Base-by-base conservation (phyloP, 495 filamentous ascomycete species). In the Neurospora discreta region DNA sequence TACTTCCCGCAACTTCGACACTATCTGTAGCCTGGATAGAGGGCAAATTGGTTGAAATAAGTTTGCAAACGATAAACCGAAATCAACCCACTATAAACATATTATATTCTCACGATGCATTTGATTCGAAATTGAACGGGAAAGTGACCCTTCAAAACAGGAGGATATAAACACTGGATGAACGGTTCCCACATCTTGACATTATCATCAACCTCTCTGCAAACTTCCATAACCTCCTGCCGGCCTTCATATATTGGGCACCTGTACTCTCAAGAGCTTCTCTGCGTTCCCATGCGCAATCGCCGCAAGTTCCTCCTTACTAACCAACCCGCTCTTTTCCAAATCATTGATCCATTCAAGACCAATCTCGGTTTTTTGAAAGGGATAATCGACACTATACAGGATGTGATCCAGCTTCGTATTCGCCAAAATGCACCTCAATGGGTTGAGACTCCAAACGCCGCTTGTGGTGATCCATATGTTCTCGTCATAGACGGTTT, bases 391-490 rank as follows among this genome's bases (percentile, higher is more conserved):
- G 16, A 89, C 85, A 68, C 84, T 86, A 72, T 85, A 90, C 78
- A 91, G 70, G 23, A 90, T 83, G 13, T 78, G 77, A 10, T 88
- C 85, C 38, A 85, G 75, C 71, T 79, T 83, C 16, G 85, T 85
- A 39, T 85, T 85, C 13, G 81, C 71, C 74, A 88, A 73, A 20
- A 88, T 77, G 80, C 76, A 83, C 75, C 82, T 78, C 80, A 90
- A 71, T 15, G 87, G 85, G 13, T 84, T 82, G 16, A 88, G 84
- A 39, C 83, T 86, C 76, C 90, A 91, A 65, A 89, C 84, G 0
- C 89, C 89, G 23, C 83, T 86, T 3, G 89, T 90, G 4, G 89
- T 91, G 68, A 90, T 85, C 86, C 85, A 91, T 52, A 91, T 80
- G 70, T 91, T 90, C 68, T 82, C 78, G 36, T 85, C 82, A 75